Evolutionary conservation across 2,329 filamentous ascomycete genomes (phyloP).

Genomic region (Aureobasidium sp.): DNA sequence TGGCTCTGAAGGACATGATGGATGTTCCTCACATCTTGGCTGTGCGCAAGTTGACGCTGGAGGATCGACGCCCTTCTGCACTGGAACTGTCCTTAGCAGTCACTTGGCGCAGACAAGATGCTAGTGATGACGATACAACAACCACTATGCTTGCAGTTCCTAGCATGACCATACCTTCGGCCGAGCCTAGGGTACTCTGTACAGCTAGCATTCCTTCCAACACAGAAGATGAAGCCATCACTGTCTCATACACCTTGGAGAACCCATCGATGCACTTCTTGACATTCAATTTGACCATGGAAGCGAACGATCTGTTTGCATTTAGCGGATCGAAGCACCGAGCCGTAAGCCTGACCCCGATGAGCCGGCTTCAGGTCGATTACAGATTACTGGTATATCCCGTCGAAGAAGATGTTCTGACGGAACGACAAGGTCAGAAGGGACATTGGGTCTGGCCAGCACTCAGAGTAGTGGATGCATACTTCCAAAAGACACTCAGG

Average conservation of each 20-base stretch:
- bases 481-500: slow-evolving; percentile 84
- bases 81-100: slow-evolving; percentile 71
- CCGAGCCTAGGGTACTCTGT: slow-evolving; percentile 76
- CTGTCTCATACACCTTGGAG: slow-evolving; percentile 64
- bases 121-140: slow-evolving; percentile 31
- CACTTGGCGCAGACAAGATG: slow-evolving; percentile 60
- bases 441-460: slow-evolving; percentile 66
- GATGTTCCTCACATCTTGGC: slow-evolving; percentile 67
- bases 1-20: slow-evolving; percentile 30
- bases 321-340: slow-evolving; percentile 84
- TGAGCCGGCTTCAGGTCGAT: slow-evolving; percentile 65
- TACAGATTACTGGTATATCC: slow-evolving; percentile 62
- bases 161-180: slow-evolving; percentile 69
- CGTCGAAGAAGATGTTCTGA: slow-evolving; percentile 24
- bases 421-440: slow-evolving; percentile 12
- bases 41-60: slow-evolving; percentile 68
- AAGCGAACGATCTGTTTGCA: slow-evolving; percentile 84
- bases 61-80: slow-evolving; percentile 69
- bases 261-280: slow-evolving; percentile 93
- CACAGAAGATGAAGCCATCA: slow-evolving; percentile 5
- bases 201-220: slow-evolving; percentile 31
- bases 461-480: slow-evolving; percentile 75
- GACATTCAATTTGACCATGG: slow-evolving; percentile 87
- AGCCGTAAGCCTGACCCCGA: slow-evolving; percentile 71
- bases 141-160: slow-evolving; percentile 69